These are phyloP conservation scores for Petunia hybrid DNA, from an alignment of 305 asterid species.

Conservation along the genomic window DNA sequence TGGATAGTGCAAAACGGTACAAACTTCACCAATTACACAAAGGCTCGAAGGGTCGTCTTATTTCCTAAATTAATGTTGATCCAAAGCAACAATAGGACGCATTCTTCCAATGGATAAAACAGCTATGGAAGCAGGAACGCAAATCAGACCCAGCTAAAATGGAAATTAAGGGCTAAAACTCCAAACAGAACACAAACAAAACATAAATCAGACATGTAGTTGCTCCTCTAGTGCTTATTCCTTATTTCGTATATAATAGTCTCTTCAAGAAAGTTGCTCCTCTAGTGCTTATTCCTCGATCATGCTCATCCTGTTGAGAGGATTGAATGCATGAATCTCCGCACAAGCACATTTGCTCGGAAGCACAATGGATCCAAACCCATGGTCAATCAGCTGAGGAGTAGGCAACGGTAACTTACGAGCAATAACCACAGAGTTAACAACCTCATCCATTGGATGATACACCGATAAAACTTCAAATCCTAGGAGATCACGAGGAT, in stretches of 20 bases:
- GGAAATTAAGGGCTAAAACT: neutral
- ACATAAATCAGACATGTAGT: neutral
- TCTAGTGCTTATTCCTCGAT: conserved; percentile 43
- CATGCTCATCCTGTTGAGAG: conserved; percentile 44
- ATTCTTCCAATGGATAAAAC: too few relatives aligned
- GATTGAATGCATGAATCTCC: conserved; percentile 41
- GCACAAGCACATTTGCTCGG: conserved; percentile 46
- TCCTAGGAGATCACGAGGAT: conserved; percentile 50
- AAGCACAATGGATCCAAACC: conserved; percentile 35
- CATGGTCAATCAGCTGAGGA: conserved; percentile 32
- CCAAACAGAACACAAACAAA: neutral
- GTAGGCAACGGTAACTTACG: too few relatives aligned
- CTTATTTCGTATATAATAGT: too few relatives aligned
- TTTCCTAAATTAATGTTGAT: too few relatives aligned
- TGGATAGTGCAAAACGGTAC: too few relatives aligned
- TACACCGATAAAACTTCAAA: conserved; percentile 58
- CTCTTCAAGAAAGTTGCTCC: conserved; percentile 38
- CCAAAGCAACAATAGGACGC: too few relatives aligned
- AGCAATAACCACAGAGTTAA: conserved; percentile 65
- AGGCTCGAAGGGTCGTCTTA: too few relatives aligned
- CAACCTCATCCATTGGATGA: conserved; percentile 68
- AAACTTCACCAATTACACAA: too few relatives aligned
- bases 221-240: too few relatives aligned
- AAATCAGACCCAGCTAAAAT: too few relatives aligned
- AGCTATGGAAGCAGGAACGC: too few relatives aligned